These are phyloP conservation scores for Penicillium sp. DNA, from an alignment of 2,329 filamentous ascomycete species.

Conservation along the genomic window DNA sequence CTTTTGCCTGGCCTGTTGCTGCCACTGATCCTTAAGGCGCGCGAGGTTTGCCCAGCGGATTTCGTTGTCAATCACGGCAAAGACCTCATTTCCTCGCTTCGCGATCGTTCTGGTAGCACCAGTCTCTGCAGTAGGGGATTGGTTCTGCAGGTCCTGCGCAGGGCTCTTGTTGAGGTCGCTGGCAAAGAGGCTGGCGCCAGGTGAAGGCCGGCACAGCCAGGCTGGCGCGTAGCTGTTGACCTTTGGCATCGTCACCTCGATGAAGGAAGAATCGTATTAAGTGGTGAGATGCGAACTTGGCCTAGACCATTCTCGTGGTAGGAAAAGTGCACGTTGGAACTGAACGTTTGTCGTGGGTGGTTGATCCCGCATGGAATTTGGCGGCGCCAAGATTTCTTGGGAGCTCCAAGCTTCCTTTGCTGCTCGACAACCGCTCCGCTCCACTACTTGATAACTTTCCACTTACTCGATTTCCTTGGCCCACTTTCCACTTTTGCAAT, in stretches of 20 bases:
- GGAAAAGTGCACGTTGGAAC: background rate
- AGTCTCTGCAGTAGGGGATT: conserved; percentile 25
- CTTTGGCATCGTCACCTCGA: conserved; percentile 67
- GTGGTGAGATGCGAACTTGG: background rate
- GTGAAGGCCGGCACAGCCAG: conserved; percentile 79
- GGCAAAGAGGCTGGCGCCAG: conserved; percentile 76
- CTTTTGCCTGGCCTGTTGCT: conserved; percentile 40
- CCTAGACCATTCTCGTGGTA: conserved; percentile 11
- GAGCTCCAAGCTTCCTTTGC: conserved; percentile 28
- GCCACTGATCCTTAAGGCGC: conserved; percentile 68
- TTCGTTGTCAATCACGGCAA: conserved; percentile 84
- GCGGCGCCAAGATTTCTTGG: conserved; percentile 24
- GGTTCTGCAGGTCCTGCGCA: conserved; percentile 28
- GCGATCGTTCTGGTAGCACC: conserved; percentile 67
- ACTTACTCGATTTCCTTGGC: background rate
- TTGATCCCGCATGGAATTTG: conserved; percentile 27
- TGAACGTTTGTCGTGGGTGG: conserved; percentile 5
- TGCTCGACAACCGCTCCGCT: conserved; percentile 14
- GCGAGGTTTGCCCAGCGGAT: conserved; percentile 88
- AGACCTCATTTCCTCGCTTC: conserved; percentile 80
- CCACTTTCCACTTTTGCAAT: conserved; percentile 1
- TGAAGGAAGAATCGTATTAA: background rate
- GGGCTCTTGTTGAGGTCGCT: conserved; percentile 49
- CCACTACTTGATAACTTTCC: background rate
- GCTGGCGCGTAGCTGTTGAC: conserved; percentile 81